Percentiles rank a stretch among this genome's conserved stretches.
Evolutionary conservation across 2,329 filamentous ascomycete genomes (phyloP).

Genomic region (Ophiostoma ulmi): DNA sequence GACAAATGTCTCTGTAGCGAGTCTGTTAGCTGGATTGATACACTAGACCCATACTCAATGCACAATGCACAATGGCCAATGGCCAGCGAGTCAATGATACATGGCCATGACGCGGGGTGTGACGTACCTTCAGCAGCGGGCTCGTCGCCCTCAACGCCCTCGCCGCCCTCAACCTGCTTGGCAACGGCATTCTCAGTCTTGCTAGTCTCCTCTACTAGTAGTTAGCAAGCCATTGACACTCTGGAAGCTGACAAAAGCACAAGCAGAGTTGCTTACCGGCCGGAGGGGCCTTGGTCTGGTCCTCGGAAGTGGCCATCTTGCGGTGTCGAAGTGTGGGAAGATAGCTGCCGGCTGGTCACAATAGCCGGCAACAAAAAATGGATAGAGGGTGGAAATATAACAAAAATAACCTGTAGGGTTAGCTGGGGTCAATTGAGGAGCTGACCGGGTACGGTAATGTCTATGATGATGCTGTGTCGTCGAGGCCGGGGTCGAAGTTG

Average conservation of each 20-base stretch:
- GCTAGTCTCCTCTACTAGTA: slow-evolving; percentile 18
- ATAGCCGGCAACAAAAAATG: slow-evolving; percentile 14
- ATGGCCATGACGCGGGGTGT: slow-evolving; percentile 15
- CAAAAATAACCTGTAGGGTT: neutral
- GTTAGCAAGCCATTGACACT: slow-evolving; percentile 14
- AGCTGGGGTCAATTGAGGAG: neutral
- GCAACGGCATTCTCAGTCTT: slow-evolving; percentile 24
- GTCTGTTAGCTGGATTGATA: slow-evolving; percentile 7
- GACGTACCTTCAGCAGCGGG: slow-evolving; percentile 34
- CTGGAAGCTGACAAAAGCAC: neutral
- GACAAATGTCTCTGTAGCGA: slow-evolving; percentile 45
- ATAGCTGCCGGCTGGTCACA: slow-evolving; percentile 15
- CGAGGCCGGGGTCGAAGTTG: neutral
- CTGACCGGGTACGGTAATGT: neutral
- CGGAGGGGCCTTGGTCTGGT: slow-evolving; percentile 20
- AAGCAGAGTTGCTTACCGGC: slow-evolving; percentile 15
- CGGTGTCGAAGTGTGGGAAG: neutral
- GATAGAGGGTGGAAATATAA: neutral
- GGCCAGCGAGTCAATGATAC: neutral
- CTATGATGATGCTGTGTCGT: neutral
- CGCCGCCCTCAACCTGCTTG: slow-evolving; percentile 26
- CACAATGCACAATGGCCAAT: neutral
- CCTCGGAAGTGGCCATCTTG: slow-evolving; percentile 23
- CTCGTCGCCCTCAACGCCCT: slow-evolving; percentile 29
- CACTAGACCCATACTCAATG: neutral